phyloP scores from a whole-genome alignment of 2,329 filamentous ascomycete species.

The Claviceps quebecensis region DNA sequence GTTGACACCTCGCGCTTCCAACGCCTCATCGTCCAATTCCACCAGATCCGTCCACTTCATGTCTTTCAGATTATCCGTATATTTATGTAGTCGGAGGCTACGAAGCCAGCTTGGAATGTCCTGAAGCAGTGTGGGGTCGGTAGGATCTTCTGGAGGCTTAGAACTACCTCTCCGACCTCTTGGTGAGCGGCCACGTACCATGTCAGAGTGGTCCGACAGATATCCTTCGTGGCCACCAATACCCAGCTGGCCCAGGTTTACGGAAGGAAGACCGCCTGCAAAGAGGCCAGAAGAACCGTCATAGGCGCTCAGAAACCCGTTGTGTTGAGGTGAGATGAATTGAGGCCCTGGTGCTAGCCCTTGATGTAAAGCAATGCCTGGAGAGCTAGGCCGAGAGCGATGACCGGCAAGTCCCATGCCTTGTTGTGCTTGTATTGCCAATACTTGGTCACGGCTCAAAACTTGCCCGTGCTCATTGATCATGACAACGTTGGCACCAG shows the following conservation, averaged over 20 bases:
- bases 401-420: conserved; percentile 48
- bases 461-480: conserved; percentile 88
- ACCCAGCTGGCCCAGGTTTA: conserved; percentile 61
- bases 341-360: conserved; percentile 48
- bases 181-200: conserved; percentile 79
- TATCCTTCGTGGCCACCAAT: conserved; percentile 67
- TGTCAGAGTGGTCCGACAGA: conserved; percentile 84
- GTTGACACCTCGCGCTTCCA: conserved; percentile 88
- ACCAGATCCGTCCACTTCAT: conserved; percentile 91
- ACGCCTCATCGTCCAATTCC: conserved; percentile 79
- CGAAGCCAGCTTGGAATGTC: conserved; percentile 95
- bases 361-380: conserved; percentile 68
- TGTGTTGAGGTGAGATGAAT: conserved; percentile 83
- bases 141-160: conserved; percentile 95
- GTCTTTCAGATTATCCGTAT: conserved; percentile 95
- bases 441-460: conserved; percentile 69
- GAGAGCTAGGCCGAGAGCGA: conserved; percentile 79
- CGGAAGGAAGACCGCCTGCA: conserved; percentile 53
- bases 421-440: conserved; percentile 61
- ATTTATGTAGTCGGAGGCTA: conserved; percentile 91
- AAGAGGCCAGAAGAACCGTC: conserved; percentile 59
- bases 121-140: conserved; percentile 75
- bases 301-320: conserved; percentile 84
- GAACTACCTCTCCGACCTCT: conserved; percentile 85
- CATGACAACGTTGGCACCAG: conserved; percentile 73